These are phyloP conservation scores for Phytophthora pistaciae DNA, from an alignment of 352 stramenopile genomes.

Conservation along the genomic window DNA sequence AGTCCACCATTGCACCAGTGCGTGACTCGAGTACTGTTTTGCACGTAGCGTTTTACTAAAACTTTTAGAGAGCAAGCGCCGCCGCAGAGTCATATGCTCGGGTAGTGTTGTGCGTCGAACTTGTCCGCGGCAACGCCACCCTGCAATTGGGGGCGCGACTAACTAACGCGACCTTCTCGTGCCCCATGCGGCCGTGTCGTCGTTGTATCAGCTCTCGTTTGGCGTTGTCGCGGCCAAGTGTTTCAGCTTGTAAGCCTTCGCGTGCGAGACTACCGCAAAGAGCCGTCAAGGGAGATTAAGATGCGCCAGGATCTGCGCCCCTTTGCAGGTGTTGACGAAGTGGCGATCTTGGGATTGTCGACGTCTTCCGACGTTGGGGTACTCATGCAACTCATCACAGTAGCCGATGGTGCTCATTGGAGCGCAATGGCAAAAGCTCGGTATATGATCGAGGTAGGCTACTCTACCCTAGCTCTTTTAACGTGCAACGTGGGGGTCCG, in stretches of 20 bases:
- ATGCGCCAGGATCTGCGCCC: constrained; percentile 1
- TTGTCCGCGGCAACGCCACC: constrained; percentile 10
- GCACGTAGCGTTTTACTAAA: not conserved
- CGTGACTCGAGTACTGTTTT: not conserved
- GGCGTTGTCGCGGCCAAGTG: constrained; percentile 26
- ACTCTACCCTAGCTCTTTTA: not conserved
- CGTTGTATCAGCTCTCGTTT: constrained; percentile 7
- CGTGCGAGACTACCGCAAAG: constrained; percentile 12
- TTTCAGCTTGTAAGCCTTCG: constrained; percentile 17
- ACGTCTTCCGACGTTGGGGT: constrained; percentile 1
- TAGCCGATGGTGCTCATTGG: too few species aligned
- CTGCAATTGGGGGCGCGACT: constrained; percentile 17
- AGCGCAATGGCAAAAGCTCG: too few species aligned
- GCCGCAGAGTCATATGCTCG: constrained; percentile 22
- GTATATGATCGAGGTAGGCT: not conserved
- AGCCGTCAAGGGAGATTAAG: constrained; percentile 8
- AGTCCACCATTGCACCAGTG: constrained; percentile 10
- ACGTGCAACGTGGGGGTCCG: not conserved
- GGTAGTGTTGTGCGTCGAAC: not conserved
- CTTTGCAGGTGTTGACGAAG: not conserved
- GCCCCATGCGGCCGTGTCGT: constrained; percentile 20
- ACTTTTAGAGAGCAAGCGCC: constrained; percentile 17
- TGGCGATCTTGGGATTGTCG: not conserved
- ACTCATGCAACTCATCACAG: too few species aligned
- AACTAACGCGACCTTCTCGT: constrained; percentile 25